Evolutionary conservation across 352 stramenopile genomes (phyloP).

Genomic region (Elongisporangium prolatum): DNA sequence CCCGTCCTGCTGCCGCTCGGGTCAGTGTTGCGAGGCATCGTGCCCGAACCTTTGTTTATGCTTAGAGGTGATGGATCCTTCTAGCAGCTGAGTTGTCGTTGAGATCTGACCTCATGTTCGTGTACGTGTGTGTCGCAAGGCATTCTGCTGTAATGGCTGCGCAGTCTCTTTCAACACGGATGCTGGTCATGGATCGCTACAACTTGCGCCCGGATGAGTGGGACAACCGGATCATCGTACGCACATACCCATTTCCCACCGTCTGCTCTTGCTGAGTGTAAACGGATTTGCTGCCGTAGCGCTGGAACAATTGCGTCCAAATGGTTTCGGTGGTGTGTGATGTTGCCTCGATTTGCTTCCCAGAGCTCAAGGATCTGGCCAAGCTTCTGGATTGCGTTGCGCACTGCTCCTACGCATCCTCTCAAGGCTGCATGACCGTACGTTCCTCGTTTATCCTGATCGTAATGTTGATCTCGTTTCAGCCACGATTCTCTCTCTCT

Average conservation of each 20-base stretch:
- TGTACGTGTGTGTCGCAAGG: slow-evolving; percentile 13
- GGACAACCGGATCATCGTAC: slow-evolving; percentile 92
- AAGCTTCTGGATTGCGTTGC: slow-evolving; percentile 83
- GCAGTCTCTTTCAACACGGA: slow-evolving; percentile 89
- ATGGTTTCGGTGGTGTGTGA: slow-evolving; percentile 69
- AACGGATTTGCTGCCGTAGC: slow-evolving; percentile 27
- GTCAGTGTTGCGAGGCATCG: slow-evolving; percentile 76
- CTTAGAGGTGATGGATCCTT: slow-evolving; percentile 43
- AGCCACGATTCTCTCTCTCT: background rate
- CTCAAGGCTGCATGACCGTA: slow-evolving; percentile 92
- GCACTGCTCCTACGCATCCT: slow-evolving; percentile 90
- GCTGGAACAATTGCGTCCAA: slow-evolving; percentile 93
- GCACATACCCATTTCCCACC: slow-evolving; percentile 3
- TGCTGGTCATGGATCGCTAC: slow-evolving; percentile 91
- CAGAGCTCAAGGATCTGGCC: slow-evolving; percentile 56
- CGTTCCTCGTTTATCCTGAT: background rate
- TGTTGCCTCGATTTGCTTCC: slow-evolving; percentile 73
- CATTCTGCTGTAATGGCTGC: slow-evolving; percentile 85
- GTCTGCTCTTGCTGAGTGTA: background rate
- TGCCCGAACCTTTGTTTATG: slow-evolving; percentile 91
- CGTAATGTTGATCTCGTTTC: background rate
- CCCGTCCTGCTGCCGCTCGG: slow-evolving; percentile 80
- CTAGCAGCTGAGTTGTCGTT: background rate
- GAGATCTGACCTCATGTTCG: background rate
- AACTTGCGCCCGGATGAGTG: slow-evolving; percentile 87